Evolutionary conservation across 768 basidiomycete genomes (phyloP).

Genomic region (button mushroom (Agaricus bisporus)): DNA sequence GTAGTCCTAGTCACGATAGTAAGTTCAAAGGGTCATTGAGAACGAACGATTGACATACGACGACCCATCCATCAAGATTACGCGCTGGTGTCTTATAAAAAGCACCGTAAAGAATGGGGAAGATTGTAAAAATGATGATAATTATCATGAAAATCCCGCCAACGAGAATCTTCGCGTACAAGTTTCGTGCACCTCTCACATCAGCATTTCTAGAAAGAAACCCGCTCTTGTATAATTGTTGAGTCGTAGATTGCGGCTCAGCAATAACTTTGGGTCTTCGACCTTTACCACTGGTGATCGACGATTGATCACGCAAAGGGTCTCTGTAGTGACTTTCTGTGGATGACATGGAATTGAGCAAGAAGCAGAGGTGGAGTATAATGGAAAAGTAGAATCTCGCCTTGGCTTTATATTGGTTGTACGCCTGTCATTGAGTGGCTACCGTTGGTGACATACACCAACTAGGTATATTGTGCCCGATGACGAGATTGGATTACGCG

Average conservation of each 20-base stretch:
- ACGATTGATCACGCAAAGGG: background rate
- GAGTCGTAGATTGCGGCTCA: background rate
- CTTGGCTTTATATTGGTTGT: background rate
- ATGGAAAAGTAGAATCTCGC: background rate
- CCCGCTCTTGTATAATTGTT: background rate
- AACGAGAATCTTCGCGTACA: constrained; percentile 41
- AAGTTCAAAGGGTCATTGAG: background rate
- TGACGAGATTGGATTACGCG: background rate
- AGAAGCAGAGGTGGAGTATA: background rate
- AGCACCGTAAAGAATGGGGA: constrained; percentile 55
- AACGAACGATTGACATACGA: constrained; percentile 31
- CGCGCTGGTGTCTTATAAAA: constrained; percentile 38
- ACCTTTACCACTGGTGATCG: background rate
- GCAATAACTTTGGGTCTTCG: background rate
- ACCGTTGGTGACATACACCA: background rate
- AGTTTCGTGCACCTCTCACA: constrained; percentile 23
- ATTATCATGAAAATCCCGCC: constrained; percentile 29
- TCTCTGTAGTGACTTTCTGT: background rate
- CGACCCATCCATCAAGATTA: constrained; percentile 49
- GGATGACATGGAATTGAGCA: background rate
- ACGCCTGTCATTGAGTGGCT: background rate
- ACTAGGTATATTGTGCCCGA: too few relatives aligned
- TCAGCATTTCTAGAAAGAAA: background rate
- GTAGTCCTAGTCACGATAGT: constrained; percentile 40
- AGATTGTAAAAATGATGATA: constrained; percentile 39